A percentile compares a stretch with the other conserved stretches of the same genome.
phyloP scores from a whole-genome alignment of 106 monocot species.

The Dendrobium chrysotoxum region DNA sequence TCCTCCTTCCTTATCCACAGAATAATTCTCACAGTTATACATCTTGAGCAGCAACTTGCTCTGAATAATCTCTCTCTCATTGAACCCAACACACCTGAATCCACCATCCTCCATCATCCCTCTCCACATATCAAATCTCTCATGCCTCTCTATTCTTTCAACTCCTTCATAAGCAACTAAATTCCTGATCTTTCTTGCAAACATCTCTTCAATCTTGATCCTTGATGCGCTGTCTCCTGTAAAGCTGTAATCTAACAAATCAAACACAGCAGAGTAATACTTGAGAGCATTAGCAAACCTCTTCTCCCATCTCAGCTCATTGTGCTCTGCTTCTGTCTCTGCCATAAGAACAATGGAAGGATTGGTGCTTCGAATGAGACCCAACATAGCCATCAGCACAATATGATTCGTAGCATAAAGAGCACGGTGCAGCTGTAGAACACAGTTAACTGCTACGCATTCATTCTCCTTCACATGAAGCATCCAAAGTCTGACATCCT shows the following conservation, averaged over 20 bases:
- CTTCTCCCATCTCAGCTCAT: slow-evolving; percentile 45
- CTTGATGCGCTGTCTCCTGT: slow-evolving; percentile 35
- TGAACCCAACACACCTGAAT: slow-evolving; percentile 20
- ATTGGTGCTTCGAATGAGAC: slow-evolving; percentile 54
- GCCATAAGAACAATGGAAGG: slow-evolving; percentile 49
- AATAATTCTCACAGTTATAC: slow-evolving; percentile 29
- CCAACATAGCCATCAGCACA: slow-evolving; percentile 34
- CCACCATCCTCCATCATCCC: slow-evolving; percentile 43
- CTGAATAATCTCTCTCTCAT: slow-evolving; percentile 47
- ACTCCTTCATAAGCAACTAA: slow-evolving; percentile 44
- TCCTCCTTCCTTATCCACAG: slow-evolving; percentile 26
- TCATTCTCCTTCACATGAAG: slow-evolving; percentile 78
- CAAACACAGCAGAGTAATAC: slow-evolving; percentile 71
- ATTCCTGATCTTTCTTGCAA: slow-evolving; percentile 64
- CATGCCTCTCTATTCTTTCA: slow-evolving; percentile 59
- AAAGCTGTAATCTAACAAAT: slow-evolving; percentile 32
- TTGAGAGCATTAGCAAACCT: slow-evolving; percentile 40
- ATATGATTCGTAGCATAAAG: slow-evolving; percentile 39
- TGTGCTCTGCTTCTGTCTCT: slow-evolving; percentile 60
- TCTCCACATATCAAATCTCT: slow-evolving; percentile 50
- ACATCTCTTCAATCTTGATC: slow-evolving; percentile 67
- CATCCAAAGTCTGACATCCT: slow-evolving; percentile 93
- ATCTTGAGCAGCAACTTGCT: slow-evolving; percentile 51
- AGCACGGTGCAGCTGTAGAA: slow-evolving; percentile 48
- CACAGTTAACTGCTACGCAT: slow-evolving; percentile 72